A percentile compares a stretch with the other conserved stretches of the same genome.
These are phyloP conservation scores for Kernera saxatilis DNA, from an alignment of 345 rosid species.

Conservation along the genomic window DNA sequence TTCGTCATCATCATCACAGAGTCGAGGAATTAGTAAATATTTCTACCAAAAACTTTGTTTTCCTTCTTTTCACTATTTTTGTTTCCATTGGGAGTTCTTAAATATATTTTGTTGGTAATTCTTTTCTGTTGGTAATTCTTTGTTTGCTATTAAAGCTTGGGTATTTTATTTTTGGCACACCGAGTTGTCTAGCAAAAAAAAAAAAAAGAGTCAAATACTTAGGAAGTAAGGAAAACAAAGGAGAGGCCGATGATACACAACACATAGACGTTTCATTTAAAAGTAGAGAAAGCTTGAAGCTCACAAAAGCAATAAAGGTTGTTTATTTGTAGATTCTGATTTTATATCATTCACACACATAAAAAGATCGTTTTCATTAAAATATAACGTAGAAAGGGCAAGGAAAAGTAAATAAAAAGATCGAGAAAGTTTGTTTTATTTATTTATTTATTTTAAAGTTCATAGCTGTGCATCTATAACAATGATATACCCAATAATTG, in stretches of 20 bases:
- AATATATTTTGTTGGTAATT: background rate
- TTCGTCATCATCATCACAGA: background rate
- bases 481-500: background rate
- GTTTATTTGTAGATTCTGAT: constrained; percentile 15
- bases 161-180: background rate
- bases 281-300: constrained; percentile 38
- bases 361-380: background rate
- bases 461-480: background rate
- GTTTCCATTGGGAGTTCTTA: background rate
- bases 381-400: background rate
- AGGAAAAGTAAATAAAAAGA: background rate
- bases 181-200: background rate
- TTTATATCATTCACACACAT: constrained; percentile 20
- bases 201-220: constrained; percentile 17
- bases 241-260: constrained; percentile 15
- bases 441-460: background rate
- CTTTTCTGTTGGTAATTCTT: background rate
- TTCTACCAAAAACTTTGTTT: no score
- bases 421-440: background rate
- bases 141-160: background rate
- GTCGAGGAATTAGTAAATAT: no score
- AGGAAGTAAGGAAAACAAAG: constrained; percentile 24
- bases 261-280: constrained; percentile 13
- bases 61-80: background rate
- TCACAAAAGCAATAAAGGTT: constrained; percentile 50